Base-by-base conservation (phyloP, 1,284 basidiomycete species). In the Tilletia indica region DNA sequence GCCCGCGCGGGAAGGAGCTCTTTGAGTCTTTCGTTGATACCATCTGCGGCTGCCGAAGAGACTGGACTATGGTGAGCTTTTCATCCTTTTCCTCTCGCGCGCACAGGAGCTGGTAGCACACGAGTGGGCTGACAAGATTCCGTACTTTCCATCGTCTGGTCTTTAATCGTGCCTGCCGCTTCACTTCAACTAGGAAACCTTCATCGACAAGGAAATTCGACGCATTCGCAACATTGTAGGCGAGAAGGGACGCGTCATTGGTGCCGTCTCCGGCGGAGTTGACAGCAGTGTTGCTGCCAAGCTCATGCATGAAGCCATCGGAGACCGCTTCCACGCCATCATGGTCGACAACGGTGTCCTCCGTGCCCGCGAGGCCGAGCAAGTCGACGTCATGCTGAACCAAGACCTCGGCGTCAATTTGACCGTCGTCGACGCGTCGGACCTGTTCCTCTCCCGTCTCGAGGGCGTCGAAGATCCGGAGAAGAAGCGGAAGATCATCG, bases 271-370 rank as follows among this genome's bases (percentile, higher is more conserved):
- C 74, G 97, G 97, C 69, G 97, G 97, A 76, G 97, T 99, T 67
- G 97, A 99, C 85, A 97, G 94, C 77, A 94, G 93, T 0, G 97
- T 99, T 25, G 97, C 97, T 11, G 97, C 97, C 66, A 98, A 98
- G 86, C 89, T 99, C 73, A 99, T 99, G 97, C 94, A 99, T 81
- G 95, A 98, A 87, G 97, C 97, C 25, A 99, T 99, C 78, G 97
- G 97, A 48, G 94, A 98, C 85, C 80, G 82, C 42, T 99, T 99
- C 89, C 97, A 97, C 84, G 97, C 96, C 12, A 97, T 99, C 86
- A 97, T 99, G 94, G 97, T 99, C 69, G 97, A 99, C 87, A 99
- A 99, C 83, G 97, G 97, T 77, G 96, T 99, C 48, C 88, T 99
- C 42, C 92, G 97, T 68, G 86, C 92, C 78, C 91, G 97, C 84